Percentiles rank a stretch among this genome's conserved stretches.
phyloP scores from a whole-genome alignment of 495 filamentous ascomycete species.

The Chaetomium fimeti region DNA sequence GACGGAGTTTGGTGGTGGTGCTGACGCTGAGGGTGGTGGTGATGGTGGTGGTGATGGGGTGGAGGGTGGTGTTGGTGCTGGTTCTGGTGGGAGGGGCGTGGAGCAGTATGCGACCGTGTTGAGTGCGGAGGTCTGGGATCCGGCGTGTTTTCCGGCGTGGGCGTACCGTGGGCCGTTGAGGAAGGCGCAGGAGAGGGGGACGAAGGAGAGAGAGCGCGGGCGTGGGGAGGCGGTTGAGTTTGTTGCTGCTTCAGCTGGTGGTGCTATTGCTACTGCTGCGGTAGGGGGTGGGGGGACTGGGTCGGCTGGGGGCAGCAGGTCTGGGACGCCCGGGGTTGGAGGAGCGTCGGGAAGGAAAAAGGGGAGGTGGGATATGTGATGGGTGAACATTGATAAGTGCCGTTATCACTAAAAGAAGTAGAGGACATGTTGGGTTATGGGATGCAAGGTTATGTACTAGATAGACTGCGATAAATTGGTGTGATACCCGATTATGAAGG shows the following conservation, averaged over 20 bases:
- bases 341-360: slow-evolving; percentile 47
- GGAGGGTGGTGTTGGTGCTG: slow-evolving; percentile 10
- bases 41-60: slow-evolving; percentile 28
- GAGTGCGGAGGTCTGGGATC: slow-evolving; percentile 64
- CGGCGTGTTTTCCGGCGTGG: slow-evolving; percentile 60
- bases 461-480: neutral
- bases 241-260: slow-evolving; percentile 52
- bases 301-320: slow-evolving; percentile 36
- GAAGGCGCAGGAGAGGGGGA: slow-evolving; percentile 60
- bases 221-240: slow-evolving; percentile 71
- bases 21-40: neutral
- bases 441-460: neutral
- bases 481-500: neutral
- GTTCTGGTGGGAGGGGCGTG: slow-evolving; percentile 11
- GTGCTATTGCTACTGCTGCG: slow-evolving; percentile 27
- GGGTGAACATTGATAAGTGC: neutral
- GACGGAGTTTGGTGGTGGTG: slow-evolving; percentile 21
- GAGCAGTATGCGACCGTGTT: slow-evolving; percentile 76
- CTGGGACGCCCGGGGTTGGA: slow-evolving; percentile 38
- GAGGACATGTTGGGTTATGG: neutral
- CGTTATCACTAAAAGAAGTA: neutral
- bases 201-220: slow-evolving; percentile 57
- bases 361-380: slow-evolving; percentile 50
- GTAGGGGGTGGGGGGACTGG: slow-evolving; percentile 26
- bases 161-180: slow-evolving; percentile 73